Percentiles rank a stretch among this genome's conserved stretches.
phyloP scores from a whole-genome alignment of 139 green algal species.

The Chlamydomonas schloesseri region DNA sequence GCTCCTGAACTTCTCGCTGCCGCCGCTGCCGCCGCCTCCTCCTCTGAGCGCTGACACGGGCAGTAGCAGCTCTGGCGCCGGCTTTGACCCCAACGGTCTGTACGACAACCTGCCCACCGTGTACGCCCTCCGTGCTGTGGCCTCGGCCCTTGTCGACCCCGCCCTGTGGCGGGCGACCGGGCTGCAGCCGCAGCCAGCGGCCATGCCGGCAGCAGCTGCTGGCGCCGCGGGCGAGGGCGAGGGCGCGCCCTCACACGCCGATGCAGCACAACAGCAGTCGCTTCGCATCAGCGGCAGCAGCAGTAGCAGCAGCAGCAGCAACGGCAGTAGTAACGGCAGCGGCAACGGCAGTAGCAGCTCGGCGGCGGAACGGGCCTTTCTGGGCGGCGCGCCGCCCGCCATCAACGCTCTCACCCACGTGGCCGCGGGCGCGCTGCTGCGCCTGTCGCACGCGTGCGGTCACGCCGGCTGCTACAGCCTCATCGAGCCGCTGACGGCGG shows the following conservation, averaged over 20 bases:
- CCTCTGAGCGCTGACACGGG: not conserved
- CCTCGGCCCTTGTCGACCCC: not conserved
- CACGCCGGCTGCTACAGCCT: slow-evolving; percentile 26
- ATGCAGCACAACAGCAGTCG: too few relatives aligned
- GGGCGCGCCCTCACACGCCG: not conserved
- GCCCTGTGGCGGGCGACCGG: not conserved
- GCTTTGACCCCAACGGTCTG: slow-evolving; percentile 7
- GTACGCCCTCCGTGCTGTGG: not conserved
- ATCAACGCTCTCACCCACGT: slow-evolving; percentile 8
- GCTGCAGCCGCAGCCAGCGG: not conserved
- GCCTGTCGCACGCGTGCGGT: slow-evolving; percentile 5
- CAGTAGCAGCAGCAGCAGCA: too few relatives aligned
- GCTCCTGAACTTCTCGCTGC: not conserved
- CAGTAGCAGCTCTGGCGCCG: too few relatives aligned
- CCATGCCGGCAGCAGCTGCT: too few relatives aligned
- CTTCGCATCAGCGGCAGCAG: too few relatives aligned
- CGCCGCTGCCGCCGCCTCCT: not conserved
- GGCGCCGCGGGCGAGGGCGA: not conserved
- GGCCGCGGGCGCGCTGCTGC: not conserved
- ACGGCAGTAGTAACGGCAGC: too few relatives aligned
- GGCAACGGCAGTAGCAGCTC: too few relatives aligned
- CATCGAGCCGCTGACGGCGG: not conserved
- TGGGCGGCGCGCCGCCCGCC: not conserved
- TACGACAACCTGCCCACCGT: slow-evolving; percentile 30
- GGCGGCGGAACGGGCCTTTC: too few relatives aligned